These are phyloP conservation scores for Sarocladium oryzae DNA, from an alignment of 2,329 filamentous ascomycete genomes.

Conservation along the genomic window DNA sequence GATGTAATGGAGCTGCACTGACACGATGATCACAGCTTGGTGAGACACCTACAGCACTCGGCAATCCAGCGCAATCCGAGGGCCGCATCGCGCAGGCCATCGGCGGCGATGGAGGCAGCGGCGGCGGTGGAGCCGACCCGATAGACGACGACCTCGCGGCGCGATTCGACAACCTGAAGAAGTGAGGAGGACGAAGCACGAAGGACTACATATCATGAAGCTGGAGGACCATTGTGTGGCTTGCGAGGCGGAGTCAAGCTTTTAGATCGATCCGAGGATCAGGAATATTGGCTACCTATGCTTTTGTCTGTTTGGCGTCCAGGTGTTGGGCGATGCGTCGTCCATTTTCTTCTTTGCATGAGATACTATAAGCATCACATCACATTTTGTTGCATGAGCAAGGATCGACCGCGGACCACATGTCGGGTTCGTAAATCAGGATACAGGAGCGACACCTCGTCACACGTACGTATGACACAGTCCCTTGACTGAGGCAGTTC, in stretches of 20 bases:
- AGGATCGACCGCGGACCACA: too few species aligned
- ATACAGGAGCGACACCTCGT: too few species aligned
- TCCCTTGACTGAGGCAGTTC: too few species aligned
- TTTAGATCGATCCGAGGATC: background rate
- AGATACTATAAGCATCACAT: background rate
- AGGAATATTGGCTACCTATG: background rate
- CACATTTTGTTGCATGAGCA: too few species aligned
- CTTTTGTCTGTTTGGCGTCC: slow-evolving; percentile 6
- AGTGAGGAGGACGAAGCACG: slow-evolving; percentile 27
- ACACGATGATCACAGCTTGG: slow-evolving; percentile 59
- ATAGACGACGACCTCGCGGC: slow-evolving; percentile 94
- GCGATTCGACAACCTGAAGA: slow-evolving; percentile 77
- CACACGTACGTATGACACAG: too few species aligned
- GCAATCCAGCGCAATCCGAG: slow-evolving; percentile 66
- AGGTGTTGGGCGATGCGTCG: slow-evolving; percentile 9
- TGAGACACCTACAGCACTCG: slow-evolving; percentile 80
- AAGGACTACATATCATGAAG: background rate
- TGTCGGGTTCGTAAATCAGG: too few species aligned
- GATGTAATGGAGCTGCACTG: background rate
- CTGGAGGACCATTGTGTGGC: background rate
- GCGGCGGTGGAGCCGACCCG: slow-evolving; percentile 52
- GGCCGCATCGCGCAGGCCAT: slow-evolving; percentile 80
- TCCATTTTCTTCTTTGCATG: background rate
- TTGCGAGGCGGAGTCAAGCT: background rate
- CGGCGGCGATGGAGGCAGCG: slow-evolving; percentile 47